Base-by-base conservation (phyloP, 2,329 filamentous ascomycete genomes). In the Trichoderma sp. region DNA sequence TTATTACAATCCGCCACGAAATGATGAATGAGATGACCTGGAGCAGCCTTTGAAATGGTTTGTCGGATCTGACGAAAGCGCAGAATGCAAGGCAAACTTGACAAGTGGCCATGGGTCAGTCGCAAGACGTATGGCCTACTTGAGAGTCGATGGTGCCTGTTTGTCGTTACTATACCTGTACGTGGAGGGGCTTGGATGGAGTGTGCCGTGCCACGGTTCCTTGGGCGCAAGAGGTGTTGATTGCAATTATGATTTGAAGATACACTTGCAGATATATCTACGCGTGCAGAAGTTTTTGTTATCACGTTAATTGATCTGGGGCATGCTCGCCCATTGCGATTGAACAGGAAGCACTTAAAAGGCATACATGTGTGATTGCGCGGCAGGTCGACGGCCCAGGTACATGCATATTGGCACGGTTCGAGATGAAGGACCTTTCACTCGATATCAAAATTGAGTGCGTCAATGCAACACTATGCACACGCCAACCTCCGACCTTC, bases 171-270 rank as follows among this genome's bases (percentile, higher is more conserved):
- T 55, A 39, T 55, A 30, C 30, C 6, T 30, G 19, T 24, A 30
- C 14, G 59, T 28, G n/a, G 41, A 15, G 41, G 28, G 28, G 50
- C 26, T 54, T 63, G 45, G 50, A 55, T 34, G 50, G 19, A 55
- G 26, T 47, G 59, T 54, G 50, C 41, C 24, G 50, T 47, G 50
- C 47, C 15, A 48, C 26, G 50, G 24, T 54, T 55, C 47, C 50
- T 47, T 55, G 26, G 59, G 59, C 59, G 59, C 41, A 63, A 45
- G 50, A 51, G 50, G 59, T 52, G 59, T 63, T 55, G 59, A 55
- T 41, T 50, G 59, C 59, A 19, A 54, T 54, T 19, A 55, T 63
- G 50, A 55, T 63, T 63, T 47, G 19, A 63, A 19, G 26, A 63
- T 63, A 63, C 50, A 63, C 50, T 54, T 54, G 59, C 50, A 55